Evolutionary conservation across 768 basidiomycete species (phyloP), one percentile per base, ranked within the genome.

Genomic region (Mycena venus): DNA sequence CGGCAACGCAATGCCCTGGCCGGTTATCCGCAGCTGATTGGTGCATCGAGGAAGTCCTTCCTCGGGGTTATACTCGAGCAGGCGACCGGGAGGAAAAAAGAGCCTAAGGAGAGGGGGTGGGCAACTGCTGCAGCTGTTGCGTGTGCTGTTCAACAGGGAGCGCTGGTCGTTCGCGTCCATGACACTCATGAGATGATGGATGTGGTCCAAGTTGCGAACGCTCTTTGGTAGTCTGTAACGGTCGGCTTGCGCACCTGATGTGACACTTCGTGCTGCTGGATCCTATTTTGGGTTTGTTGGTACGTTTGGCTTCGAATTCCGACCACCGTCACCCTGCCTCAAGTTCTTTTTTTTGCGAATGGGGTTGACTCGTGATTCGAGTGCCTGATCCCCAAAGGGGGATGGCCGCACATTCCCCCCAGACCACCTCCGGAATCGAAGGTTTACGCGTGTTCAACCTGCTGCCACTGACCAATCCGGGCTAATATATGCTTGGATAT

Each of bases 31-130:
- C 83, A 87, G 23, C 86, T 99, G 7, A 89, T 98, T 31, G 96
- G 96, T 3, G 82, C 91, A 1, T 97, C 96, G 12, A 86, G 93
- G 59, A 99, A 99, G 81, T 93, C 94, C 0, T 96, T 97, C 82
- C 85, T 98, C 11, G 96, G 96, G 0, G 81, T 83, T 2, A 86
- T 96, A 25, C 87, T 96, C 15, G 84, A 86, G 5, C 81, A 86
- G 59, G 82, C 85, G 19, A 70, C 81, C 34, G 93, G 92, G 1
- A 83, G 90, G 23, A 80, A 89, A 77, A 92, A 93, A 1, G 75
- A 76, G n/a, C 90, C 95, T 1, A 88, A 86, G 71, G 94, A 96
- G 68, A 85, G 97, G 11, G 88, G 81, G 1, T 94, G 89, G 85
- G 97, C 95, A 2, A 98, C 97, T 15, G 93, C 93, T 0, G 93